Evolutionary conservation across 2,329 filamentous ascomycete species (phyloP), one percentile per base, ranked within the genome.

Genomic region (Aspergillus terreus): DNA sequence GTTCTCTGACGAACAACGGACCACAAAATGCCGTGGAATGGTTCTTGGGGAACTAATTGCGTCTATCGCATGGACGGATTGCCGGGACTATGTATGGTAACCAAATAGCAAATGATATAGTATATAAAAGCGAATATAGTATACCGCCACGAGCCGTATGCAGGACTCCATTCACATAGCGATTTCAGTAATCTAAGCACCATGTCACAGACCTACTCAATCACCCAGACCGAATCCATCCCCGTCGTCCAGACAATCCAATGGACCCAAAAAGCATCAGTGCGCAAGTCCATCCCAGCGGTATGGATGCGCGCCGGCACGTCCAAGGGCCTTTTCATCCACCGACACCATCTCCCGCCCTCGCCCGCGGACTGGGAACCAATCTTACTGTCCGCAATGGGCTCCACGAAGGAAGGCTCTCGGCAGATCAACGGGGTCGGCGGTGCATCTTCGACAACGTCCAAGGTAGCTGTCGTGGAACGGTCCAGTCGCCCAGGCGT

Each of bases 341-440:
- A 73, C 21, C 56, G 59, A 21, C 62, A 67, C 45, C 54, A 70
- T 41, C 63, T 71, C 6, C 68, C 67, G 2, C 27, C 40, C 2
- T 59, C 61, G 5, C 44, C 54, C 17, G 47, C 61, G 12, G 53
- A 58, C 15, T 69, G 67, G 68, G 60, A 51, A 1, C 55, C 63
- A 0, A 63, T 69, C 23, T 52, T 71, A 3, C 55, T 68, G n/a
- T 61, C 63, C 4, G 63, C 62, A 0, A 66, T 70, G 63, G 68
- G 68, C 2, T 70, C 66, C 1, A 50, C 57, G 11, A 56, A 66
- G 40, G 57, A 54, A 9, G 64, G 62, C 19, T 45, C 47, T 0
- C 76, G 85, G 1, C 86, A 90, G 70, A 79, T 90, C 1, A 77
- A 88, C 63, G 85, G 86, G 15, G 78, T 88, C 67, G 85, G 85